These are phyloP conservation scores for Tuber brumale DNA, from an alignment of 495 filamentous ascomycete species.

Conservation along the genomic window DNA sequence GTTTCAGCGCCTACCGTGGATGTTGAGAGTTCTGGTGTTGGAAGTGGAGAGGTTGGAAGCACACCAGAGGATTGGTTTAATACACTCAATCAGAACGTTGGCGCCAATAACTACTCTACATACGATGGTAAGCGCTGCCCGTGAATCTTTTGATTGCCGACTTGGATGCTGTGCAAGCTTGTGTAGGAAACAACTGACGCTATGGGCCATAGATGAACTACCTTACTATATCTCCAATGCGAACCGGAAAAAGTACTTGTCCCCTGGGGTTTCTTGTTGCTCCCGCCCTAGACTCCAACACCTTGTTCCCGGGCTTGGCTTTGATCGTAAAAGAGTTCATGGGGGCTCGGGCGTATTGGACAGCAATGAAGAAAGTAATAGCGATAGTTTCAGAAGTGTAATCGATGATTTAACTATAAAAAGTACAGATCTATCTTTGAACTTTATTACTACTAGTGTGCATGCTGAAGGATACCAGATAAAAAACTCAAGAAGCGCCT, in stretches of 20 bases:
- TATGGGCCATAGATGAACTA: slow-evolving; percentile 36
- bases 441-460: background rate
- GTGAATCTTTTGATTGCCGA: background rate
- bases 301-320: background rate
- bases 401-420: slow-evolving; percentile 68
- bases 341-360: slow-evolving; percentile 17
- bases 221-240: slow-evolving; percentile 39
- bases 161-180: background rate
- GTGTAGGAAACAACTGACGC: background rate
- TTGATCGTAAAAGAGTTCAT: slow-evolving; percentile 4
- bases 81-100: slow-evolving; percentile 35
- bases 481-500: slow-evolving; percentile 62
- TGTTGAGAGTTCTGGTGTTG: slow-evolving; percentile 23
- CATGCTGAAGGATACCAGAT: slow-evolving; percentile 29
- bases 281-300: background rate
- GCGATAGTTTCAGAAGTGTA: slow-evolving; percentile 57
- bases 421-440: slow-evolving; percentile 45
- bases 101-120: slow-evolving; percentile 37
- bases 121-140: slow-evolving; percentile 34
- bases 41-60: slow-evolving; percentile 14
- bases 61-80: slow-evolving; percentile 42
- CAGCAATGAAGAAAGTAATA: slow-evolving; percentile 49
- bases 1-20: slow-evolving; percentile 25
- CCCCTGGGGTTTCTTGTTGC: background rate
- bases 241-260: slow-evolving; percentile 21